Evolutionary conservation across 2,329 filamentous ascomycete species (phyloP), one percentile per base, ranked within the genome.

Genomic region (Rhynchosporium secalis): DNA sequence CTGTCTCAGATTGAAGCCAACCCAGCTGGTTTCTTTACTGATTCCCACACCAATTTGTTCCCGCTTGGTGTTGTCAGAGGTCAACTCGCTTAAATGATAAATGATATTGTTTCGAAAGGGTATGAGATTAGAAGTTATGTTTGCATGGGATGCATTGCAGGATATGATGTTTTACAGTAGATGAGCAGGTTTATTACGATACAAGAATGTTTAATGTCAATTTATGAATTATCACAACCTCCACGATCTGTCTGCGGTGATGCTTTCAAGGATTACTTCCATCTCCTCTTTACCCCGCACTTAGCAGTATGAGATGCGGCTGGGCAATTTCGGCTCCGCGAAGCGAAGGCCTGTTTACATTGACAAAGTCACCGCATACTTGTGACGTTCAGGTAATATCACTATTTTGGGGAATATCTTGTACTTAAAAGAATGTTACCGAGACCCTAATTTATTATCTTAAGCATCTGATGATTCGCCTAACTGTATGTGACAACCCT

Each of bases 1-100:
- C 75, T 83, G 43, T 65, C 64, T 43, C 72, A 77, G 73, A 81
- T 83, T 62, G 79, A 82, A 70, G 75, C 70, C 3, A 79, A 82
- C 66, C 79, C 80, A 0, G 69, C 66, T 2, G 76, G 68, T 3
- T 83, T 82, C 76, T 82, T 81, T 71, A 75, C 78, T 26, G 81
- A 83, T 70, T 71, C 74, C 8, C 80, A 83, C 67, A 79, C 79
- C 7, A 72, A 64, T 20, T 61, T 75, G 15, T 79, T 76, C 56
- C 68, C 76, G 1, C 72, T 77, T 43, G 81, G 80, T 55, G 80
- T 79, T 55, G 78, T 81, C 15, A 72, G 80, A 59, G 80, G 79
- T 10, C 80, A 82, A 68, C 60, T 80, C 59, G 73, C 62, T 52
- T 69, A 58, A 36, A 20, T 31, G 36, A 6, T 7, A 51, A 10